Base-by-base conservation (phyloP, 2,329 filamentous ascomycete genomes). In the Pestalotiopsis sp. region DNA sequence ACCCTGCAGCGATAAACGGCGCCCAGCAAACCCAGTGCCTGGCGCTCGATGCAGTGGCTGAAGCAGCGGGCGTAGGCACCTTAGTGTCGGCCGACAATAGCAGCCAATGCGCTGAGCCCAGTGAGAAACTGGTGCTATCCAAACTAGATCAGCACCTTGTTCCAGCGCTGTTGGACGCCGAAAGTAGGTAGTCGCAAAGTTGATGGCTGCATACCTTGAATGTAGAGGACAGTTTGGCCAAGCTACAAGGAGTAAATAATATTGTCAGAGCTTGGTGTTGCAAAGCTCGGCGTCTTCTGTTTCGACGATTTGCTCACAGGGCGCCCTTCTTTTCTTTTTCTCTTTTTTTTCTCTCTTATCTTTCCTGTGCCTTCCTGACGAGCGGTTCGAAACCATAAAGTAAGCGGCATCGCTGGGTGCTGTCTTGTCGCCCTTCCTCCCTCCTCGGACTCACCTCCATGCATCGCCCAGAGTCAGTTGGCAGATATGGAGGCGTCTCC, bases 401-500 rank as follows among this genome's bases (percentile, higher is more conserved):
- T 27, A 36, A 62, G 59, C 59, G 27, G 59, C 27, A 39, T 62
- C 27, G 17, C 59, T 39, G 59, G 31, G 59, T 62, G 59, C 27
- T 62, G 27, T 39, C 27, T 62, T 39, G n/a, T 62, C 36, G 59
- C 17, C 20, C 27, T 62, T 39, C 59, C 25, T 66, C 41, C 63
- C 38, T 49, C 52, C 17, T 61, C 17, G 25, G 20, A 25, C 58
- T 65, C 68, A 67, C 64, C 66, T 68, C 64, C 68, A 72, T 70
- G 68, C 70, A 70, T 66, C 64, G 66, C 66, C 39, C 56, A 20
- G 70, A 63, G 68, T 57, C 69, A 60, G 27, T 56, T 58, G 31
- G 57, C 68, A 68, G 72, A 66, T 61, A 97, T 97, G 93, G 93
- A 97, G 84, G 88, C 91, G 75, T 98, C 95, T 79, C 96, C 96